Percentiles rank a stretch among this genome's conserved stretches.
phyloP scores from a whole-genome alignment of 1,284 basidiomycete species.

The Hemileia vastatrix region DNA sequence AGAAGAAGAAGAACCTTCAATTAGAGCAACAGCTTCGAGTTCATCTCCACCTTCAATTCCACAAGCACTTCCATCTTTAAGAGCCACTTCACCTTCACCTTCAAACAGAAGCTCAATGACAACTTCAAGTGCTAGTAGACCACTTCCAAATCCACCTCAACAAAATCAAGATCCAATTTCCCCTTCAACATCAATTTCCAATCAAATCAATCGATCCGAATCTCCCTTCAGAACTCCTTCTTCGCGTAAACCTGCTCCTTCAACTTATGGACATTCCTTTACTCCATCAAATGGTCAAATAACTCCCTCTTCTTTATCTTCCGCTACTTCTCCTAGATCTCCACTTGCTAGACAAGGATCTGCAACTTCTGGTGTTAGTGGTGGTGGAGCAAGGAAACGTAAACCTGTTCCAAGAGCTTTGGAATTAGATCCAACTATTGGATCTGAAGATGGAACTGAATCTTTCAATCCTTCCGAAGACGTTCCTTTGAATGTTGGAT shows the following conservation, averaged over 20 bases:
- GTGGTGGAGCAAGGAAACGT: neutral
- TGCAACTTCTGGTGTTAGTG: neutral
- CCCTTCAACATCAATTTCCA: no score
- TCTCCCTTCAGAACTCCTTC: neutral
- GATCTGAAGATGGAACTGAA: neutral
- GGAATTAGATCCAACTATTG: neutral
- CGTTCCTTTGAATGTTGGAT: neutral
- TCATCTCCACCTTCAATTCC: neutral
- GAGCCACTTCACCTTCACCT: neutral
- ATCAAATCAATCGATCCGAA: neutral
- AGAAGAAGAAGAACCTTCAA: neutral
- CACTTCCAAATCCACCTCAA: neutral
- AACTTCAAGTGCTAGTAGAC: neutral
- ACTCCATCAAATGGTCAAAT: neutral
- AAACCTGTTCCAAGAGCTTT: neutral
- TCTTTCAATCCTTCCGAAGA: neutral
- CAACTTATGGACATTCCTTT: neutral
- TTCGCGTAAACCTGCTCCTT: neutral
- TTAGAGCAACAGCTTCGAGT: neutral
- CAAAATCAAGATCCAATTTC: neutral
- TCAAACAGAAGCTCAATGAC: neutral
- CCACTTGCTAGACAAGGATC: neutral
- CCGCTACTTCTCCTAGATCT: neutral
- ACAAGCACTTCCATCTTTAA: neutral
- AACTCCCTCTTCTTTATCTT: neutral